Evolutionary conservation across 2,329 filamentous ascomycete species (phyloP), one percentile per base, ranked within the genome.

Genomic region (Claviceps sp.): DNA sequence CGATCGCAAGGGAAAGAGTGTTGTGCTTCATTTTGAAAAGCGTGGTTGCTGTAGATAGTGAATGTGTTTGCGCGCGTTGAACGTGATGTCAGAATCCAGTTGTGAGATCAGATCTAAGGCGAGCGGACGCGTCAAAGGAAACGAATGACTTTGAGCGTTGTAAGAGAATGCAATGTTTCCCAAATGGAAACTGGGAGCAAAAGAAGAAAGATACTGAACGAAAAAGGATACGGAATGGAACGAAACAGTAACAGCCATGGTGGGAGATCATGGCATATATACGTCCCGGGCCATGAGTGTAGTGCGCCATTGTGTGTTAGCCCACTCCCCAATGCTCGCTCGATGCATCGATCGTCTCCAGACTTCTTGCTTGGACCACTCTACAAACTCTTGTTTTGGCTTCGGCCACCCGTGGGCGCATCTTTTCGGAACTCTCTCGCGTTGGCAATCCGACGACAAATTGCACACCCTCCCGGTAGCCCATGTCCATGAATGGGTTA

Each of bases 141-240:
- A 71, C 73, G 76, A 79, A 73, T 77, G 76, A 72, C 72, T 74
- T 48, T 76, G 71, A 66, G 67, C 59, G n/a, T 11, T 24, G 26
- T 4, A 6, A 18, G 18, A 26, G 18, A 40, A 26, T 7, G 30
- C 30, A 26, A 44, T 30, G 22, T 16, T 26, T n/a, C 41, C 54
- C 49, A 44, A 59, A 61, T 56, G 56, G 58, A 61, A 61, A 56
- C 60, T 55, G 58, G 57, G 58, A 59, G 50, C 40, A 47, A 26
- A 45, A 45, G 11, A 22, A 18, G 16, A 9, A 22, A 30, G 44
- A 41, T 36, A 8, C 20, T 22, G 18, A 48, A 44, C 24, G 5
- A 24, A 45, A 44, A 14, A 30, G 16, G 48, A 47, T 41, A 37
- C 4, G 14, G 40, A 20, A 48, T 7, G 1, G 20, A 24, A 24